Base-by-base conservation (phyloP, 176 grass and related monocot species). In the Calamus simplicifolius region DNA sequence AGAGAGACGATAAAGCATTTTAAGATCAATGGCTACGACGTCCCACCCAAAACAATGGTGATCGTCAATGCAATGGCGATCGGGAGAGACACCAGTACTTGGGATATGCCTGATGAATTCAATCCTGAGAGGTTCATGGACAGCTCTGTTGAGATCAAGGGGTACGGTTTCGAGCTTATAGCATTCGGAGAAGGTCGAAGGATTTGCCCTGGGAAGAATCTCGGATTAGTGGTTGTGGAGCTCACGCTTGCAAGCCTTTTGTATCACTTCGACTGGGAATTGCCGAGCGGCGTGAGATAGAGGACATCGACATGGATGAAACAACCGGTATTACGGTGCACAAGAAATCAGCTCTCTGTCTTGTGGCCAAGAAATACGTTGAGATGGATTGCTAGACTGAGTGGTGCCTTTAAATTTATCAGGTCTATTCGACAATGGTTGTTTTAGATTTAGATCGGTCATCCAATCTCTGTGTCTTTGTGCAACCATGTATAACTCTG, bases 51-150 rank as follows among this genome's bases (percentile, higher is more conserved):
- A 59, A 73, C 51, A 15, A 69, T 6, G 0, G 68, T 77, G n/a
- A 18, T 77, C 2, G n/a, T 77, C 0, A 86, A 81, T 52, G 25
- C 26, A 3, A 73, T 68, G 77, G 83, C 69, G n/a, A 86, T 86
- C 10, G 49, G 59, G 6, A 61, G 73, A 52, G 73, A 81, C 63
- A 57, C 78, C 0, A 63, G 57, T 16, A 27, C 52, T 3, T 81
- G 78, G 83, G 17, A 74, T 4, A 25, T 58, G 0, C 57, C 73
- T 0, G 53, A 74, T 30, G 29, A 54, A 27, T 86, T 81, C 25
- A 56, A 59, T 6, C 83, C 78, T 0, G 73, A 81, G 25, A 52
- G 73, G 52, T 86, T 81, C 38, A 12, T 38, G 5, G 51, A 18
- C 13, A 65, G 30, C 25, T 29, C 3, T 0, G 3, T 52, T 0